These are phyloP conservation scores for Ceratocystis smalleyi DNA, from an alignment of 2,329 filamentous ascomycete species.

Conservation along the genomic window DNA sequence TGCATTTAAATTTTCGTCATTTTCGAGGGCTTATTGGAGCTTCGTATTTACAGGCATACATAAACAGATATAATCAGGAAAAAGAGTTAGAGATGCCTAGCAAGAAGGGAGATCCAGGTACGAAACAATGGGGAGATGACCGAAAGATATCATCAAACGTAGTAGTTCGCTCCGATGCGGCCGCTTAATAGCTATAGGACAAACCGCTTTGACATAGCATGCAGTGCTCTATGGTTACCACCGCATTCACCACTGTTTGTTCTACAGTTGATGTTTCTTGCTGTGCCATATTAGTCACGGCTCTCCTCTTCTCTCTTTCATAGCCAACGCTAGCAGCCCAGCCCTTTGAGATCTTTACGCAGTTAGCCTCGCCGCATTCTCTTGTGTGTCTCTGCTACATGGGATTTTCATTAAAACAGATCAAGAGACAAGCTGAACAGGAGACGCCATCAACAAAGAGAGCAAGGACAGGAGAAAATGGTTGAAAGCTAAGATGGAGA, in stretches of 20 bases:
- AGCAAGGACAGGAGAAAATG: background rate
- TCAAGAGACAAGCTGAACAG: background rate
- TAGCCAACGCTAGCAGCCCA: background rate
- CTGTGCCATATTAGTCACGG: background rate
- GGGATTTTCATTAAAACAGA: background rate
- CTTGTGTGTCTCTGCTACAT: background rate
- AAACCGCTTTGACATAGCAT: background rate
- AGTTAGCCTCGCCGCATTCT: background rate
- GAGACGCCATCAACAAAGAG: background rate
- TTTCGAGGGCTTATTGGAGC: background rate
- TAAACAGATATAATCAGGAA: background rate
- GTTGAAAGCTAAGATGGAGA: background rate
- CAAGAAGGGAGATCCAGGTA: background rate
- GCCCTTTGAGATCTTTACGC: background rate
- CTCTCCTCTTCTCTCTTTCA: background rate
- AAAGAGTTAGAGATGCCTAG: background rate
- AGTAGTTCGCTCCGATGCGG: slow-evolving; percentile 1
- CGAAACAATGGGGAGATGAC: background rate
- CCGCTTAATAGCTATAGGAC: background rate
- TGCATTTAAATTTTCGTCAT: background rate
- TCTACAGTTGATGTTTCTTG: background rate
- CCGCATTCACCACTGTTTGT: no score
- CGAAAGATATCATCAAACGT: slow-evolving; percentile 1
- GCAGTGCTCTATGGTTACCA: no score
- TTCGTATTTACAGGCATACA: background rate